Evolutionary conservation across 192 early-diverging fungal species (phyloP).

Genomic region (Coemansia sp.): DNA sequence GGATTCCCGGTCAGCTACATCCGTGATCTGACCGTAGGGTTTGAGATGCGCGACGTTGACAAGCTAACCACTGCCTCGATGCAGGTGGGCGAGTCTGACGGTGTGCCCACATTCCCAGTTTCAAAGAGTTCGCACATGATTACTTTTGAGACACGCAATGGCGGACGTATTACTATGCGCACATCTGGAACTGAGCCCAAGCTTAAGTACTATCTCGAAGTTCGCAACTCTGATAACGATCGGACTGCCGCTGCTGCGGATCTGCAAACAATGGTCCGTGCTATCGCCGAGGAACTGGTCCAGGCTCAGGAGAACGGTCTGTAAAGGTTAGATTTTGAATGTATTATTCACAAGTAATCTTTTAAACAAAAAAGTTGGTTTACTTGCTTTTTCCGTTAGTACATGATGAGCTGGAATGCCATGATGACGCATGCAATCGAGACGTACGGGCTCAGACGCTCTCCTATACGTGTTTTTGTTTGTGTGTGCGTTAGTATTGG

Average conservation of each 20-base stretch:
- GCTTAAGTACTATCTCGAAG: slow-evolving; percentile 82
- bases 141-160: slow-evolving; percentile 75
- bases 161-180: slow-evolving; percentile 63
- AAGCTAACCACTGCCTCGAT: slow-evolving; percentile 4
- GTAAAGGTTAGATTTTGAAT: neutral
- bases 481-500: no score
- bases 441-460: slow-evolving; percentile 93
- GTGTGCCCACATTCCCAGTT: slow-evolving; percentile 67
- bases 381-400: slow-evolving; percentile 13
- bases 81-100: slow-evolving; percentile 21
- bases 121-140: slow-evolving; percentile 85
- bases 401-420: slow-evolving; percentile 67
- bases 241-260: slow-evolving; percentile 52
- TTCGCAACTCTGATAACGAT: slow-evolving; percentile 44
- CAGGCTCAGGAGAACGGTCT: slow-evolving; percentile 28
- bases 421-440: slow-evolving; percentile 85
- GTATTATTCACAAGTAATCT: slow-evolving; percentile 4
- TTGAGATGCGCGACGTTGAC: slow-evolving; percentile 65
- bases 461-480: slow-evolving; percentile 54
- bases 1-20: slow-evolving; percentile 65
- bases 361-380: neutral
- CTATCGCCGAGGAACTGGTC: slow-evolving; percentile 52
- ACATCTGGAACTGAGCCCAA: slow-evolving; percentile 90
- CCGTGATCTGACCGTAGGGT: slow-evolving; percentile 86
- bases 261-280: slow-evolving; percentile 51